Evolutionary conservation across 2,329 filamentous ascomycete genomes (phyloP).

Genomic region (Fusarium sacchari): DNA sequence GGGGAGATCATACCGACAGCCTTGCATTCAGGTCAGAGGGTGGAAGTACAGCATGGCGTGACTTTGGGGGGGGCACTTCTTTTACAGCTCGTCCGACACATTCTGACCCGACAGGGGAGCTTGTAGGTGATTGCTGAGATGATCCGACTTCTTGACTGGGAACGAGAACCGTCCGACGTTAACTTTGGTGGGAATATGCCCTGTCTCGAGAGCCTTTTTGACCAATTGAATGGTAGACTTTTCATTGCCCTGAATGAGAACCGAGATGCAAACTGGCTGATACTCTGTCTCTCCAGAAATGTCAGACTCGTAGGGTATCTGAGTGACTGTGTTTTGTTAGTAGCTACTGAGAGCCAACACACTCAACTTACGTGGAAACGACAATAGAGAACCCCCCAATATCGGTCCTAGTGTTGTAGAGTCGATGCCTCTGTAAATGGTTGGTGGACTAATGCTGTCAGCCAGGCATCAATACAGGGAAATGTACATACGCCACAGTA

Average conservation of each 20-base stretch:
- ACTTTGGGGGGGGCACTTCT: constrained; percentile 25
- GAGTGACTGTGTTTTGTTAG: constrained; percentile 42
- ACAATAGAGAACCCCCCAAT: constrained; percentile 46
- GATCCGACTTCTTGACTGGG: constrained; percentile 27
- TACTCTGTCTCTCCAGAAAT: constrained; percentile 45
- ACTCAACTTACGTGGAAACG: constrained; percentile 48
- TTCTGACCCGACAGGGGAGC: constrained; percentile 7
- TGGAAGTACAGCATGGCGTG: constrained; percentile 27
- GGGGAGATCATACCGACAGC: constrained; percentile 3
- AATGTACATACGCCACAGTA: constrained; percentile 38
- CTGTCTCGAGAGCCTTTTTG: constrained; percentile 43
- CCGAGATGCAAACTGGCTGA: constrained; percentile 45
- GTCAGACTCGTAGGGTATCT: constrained; percentile 46
- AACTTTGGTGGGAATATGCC: constrained; percentile 44
- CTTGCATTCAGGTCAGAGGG: neutral
- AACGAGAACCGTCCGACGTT: constrained; percentile 45
- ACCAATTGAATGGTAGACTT: constrained; percentile 42
- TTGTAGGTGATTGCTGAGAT: neutral
- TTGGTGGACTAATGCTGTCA: constrained; percentile 42
- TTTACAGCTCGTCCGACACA: constrained; percentile 24
- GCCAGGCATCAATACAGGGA: constrained; percentile 6
- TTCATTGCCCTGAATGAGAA: constrained; percentile 45
- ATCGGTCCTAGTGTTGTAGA: constrained; percentile 44
- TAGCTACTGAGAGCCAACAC: neutral
- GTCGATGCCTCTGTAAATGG: constrained; percentile 39